A percentile compares a stretch with the other conserved stretches of the same genome.
Conservation (phyloP, 2,329 filamentous ascomycete species). For the Thermoascus crustaceus region DNA sequence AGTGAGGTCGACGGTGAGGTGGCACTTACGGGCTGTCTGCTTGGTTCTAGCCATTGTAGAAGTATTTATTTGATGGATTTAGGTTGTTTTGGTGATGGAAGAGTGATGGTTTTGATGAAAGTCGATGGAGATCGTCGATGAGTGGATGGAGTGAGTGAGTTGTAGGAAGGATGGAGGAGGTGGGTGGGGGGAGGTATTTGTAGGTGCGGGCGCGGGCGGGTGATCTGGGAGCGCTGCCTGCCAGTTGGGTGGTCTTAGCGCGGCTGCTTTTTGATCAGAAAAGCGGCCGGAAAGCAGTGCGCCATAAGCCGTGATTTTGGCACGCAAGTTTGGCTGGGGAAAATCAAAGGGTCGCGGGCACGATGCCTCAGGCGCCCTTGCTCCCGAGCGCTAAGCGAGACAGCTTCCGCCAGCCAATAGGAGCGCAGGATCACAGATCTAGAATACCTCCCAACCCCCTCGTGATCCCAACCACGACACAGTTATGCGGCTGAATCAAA, state of each 20-base stretch:
- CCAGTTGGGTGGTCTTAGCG: slow-evolving; percentile 20
- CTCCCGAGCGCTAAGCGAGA: slow-evolving; percentile 26
- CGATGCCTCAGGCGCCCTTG: slow-evolving; percentile 9
- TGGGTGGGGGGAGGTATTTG: slow-evolving; percentile 37
- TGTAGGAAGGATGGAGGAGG: slow-evolving; percentile 29
- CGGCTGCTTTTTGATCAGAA: slow-evolving; percentile 20
- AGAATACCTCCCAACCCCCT: slow-evolving; percentile 17
- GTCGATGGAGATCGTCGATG: slow-evolving; percentile 18
- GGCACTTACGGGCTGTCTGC: slow-evolving; percentile 45
- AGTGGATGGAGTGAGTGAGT: slow-evolving; percentile 17
- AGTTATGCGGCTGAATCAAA: slow-evolving; percentile 11
- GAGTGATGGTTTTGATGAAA: slow-evolving; percentile 21
- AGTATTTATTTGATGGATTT: slow-evolving; percentile 18
- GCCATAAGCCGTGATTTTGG: slow-evolving; percentile 25
- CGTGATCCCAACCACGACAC: slow-evolving; percentile 29
- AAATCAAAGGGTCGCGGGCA: slow-evolving; percentile 16
- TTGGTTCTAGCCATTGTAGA: slow-evolving; percentile 44
- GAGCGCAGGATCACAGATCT: slow-evolving; percentile 28
- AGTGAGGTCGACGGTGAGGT: slow-evolving; percentile 14
- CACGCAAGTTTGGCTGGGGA: slow-evolving; percentile 17
- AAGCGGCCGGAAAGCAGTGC: slow-evolving; percentile 25
- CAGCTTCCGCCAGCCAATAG: slow-evolving; percentile 24
- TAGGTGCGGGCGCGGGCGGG: slow-evolving; percentile 25
- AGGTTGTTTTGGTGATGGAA: slow-evolving; percentile 26
- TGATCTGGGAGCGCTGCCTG: slow-evolving; percentile 27